Evolutionary conservation across 2,329 filamentous ascomycete species (phyloP).

Genomic region (Venturiaceae sp.): DNA sequence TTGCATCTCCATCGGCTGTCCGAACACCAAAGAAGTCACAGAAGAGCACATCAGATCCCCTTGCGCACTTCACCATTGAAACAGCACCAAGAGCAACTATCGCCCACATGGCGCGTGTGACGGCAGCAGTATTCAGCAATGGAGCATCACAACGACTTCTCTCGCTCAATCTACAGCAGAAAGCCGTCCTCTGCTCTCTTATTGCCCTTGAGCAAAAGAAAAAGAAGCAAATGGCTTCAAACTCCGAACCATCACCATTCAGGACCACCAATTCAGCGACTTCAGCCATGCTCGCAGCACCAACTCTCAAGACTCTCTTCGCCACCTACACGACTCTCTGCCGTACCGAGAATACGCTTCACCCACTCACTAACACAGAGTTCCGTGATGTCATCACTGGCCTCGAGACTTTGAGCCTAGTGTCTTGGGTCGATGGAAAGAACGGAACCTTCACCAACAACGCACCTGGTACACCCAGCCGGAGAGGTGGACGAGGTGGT

Average conservation of each 20-base stretch:
- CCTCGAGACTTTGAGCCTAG: slow-evolving; percentile 76
- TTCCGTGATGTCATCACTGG: slow-evolving; percentile 89
- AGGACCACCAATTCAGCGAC: slow-evolving; percentile 26
- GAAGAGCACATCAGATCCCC: slow-evolving; percentile 28
- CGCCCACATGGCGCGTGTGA: slow-evolving; percentile 83
- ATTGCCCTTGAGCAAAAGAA: slow-evolving; percentile 70
- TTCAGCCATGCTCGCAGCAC: slow-evolving; percentile 38
- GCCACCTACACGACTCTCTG: slow-evolving; percentile 77
- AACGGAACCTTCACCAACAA: slow-evolving; percentile 18
- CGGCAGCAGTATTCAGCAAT: slow-evolving; percentile 81
- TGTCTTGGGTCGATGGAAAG: slow-evolving; percentile 61
- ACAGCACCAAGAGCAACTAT: slow-evolving; percentile 85
- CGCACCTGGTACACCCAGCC: slow-evolving; percentile 5
- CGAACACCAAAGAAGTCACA: slow-evolving; percentile 25
- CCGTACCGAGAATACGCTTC: slow-evolving; percentile 76
- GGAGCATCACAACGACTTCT: slow-evolving; percentile 76
- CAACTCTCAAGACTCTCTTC: slow-evolving; percentile 76
- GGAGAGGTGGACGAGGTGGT: slow-evolving; percentile 1
- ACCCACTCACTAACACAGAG: slow-evolving; percentile 81
- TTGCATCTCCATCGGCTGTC: slow-evolving; percentile 44
- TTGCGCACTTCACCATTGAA: slow-evolving; percentile 57
- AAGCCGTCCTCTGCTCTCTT: slow-evolving; percentile 83
- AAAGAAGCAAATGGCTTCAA: slow-evolving; percentile 25
- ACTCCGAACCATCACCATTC: slow-evolving; percentile 25
- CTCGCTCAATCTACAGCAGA: slow-evolving; percentile 89